These are phyloP conservation scores for Oldenlandia corymbosa DNA, from an alignment of 257 asterid species.

Conservation along the genomic window DNA sequence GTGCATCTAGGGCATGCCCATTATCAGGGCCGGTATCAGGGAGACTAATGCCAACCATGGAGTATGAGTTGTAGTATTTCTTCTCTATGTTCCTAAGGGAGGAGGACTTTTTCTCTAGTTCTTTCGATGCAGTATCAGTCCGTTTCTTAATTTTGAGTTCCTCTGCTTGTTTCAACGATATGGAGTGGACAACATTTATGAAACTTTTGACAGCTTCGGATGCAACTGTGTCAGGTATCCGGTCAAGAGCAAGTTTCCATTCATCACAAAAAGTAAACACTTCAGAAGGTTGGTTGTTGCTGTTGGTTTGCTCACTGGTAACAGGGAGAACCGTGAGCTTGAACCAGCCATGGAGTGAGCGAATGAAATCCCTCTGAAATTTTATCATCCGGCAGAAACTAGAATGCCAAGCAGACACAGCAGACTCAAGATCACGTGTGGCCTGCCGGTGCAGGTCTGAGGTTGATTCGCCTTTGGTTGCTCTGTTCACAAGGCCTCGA, in stretches of 20 bases:
- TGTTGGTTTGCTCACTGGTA: constrained; percentile 32
- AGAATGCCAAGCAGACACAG: constrained; percentile 90
- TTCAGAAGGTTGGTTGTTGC: constrained; percentile 31
- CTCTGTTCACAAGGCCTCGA: constrained; percentile 61
- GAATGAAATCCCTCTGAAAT: constrained; percentile 68
- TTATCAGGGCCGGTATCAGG: constrained; percentile 59
- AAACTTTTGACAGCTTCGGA: constrained; percentile 96
- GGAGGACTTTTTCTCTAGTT: constrained; percentile 83
- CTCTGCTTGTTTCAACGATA: constrained; percentile 64
- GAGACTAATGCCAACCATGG: constrained; percentile 78
- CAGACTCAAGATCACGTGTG: constrained; percentile 88
- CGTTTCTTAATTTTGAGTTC: constrained; percentile 82
- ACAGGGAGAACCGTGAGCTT: constrained; percentile 72
- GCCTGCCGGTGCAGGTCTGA: constrained; percentile 92
- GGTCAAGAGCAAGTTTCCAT: constrained; percentile 90
- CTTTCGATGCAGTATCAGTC: constrained; percentile 64
- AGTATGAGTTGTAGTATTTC: constrained; percentile 73
- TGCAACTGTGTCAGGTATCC: constrained; percentile 88
- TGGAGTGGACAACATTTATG: constrained; percentile 80
- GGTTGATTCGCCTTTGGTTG: constrained; percentile 61
- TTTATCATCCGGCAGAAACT: constrained; percentile 74
- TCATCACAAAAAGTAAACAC: constrained; percentile 71
- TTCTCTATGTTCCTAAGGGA: constrained; percentile 77
- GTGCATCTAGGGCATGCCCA: constrained; percentile 60
- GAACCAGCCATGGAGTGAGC: constrained; percentile 87